Percentiles rank a stretch among this genome's conserved stretches.
These are phyloP conservation scores for Apiospora hydei DNA, from an alignment of 2,329 filamentous ascomycete species.

Conservation along the genomic window DNA sequence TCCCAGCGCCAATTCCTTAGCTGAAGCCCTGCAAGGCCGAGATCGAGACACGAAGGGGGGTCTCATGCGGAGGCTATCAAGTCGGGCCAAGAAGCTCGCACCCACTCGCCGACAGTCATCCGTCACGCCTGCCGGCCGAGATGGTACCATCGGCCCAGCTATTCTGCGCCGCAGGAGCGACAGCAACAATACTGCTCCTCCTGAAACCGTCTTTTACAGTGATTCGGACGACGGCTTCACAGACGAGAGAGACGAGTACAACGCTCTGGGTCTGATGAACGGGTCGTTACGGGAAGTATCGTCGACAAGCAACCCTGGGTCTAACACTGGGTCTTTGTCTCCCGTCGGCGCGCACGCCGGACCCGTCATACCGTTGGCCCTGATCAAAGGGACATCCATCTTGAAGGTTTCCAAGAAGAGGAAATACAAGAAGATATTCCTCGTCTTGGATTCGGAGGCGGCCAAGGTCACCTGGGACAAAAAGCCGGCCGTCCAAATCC, in stretches of 20 bases:
- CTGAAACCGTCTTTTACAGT: constrained; percentile 51
- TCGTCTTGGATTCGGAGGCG: constrained; percentile 80
- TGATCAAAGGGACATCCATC: constrained; percentile 80
- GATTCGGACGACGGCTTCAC: constrained; percentile 65
- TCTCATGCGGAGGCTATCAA: constrained; percentile 86
- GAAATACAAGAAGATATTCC: constrained; percentile 71
- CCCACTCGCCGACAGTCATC: constrained; percentile 78
- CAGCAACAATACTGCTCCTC: constrained; percentile 77
- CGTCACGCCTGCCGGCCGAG: constrained; percentile 76
- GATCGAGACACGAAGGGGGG: constrained; percentile 51
- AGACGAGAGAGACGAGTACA: constrained; percentile 57
- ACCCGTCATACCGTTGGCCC: constrained; percentile 77
- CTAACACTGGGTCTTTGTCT: constrained; percentile 51
- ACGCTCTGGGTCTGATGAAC: constrained; percentile 45
- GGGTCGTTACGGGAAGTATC: constrained; percentile 51
- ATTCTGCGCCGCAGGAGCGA: constrained; percentile 88
- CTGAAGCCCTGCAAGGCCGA: constrained; percentile 47
- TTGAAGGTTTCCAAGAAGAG: constrained; percentile 87
- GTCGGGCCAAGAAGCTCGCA: constrained; percentile 75
- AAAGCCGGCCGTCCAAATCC: constrained; percentile 77
- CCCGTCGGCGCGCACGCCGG: constrained; percentile 57
- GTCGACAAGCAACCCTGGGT: constrained; percentile 55
- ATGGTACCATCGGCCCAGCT: constrained; percentile 88
- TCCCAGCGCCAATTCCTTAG: constrained; percentile 63
- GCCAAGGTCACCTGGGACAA: constrained; percentile 91